Percentiles rank a stretch among this genome's conserved stretches.
These are phyloP conservation scores for Claviceps capensis DNA, from an alignment of 2,329 filamentous ascomycete species.

Conservation along the genomic window DNA sequence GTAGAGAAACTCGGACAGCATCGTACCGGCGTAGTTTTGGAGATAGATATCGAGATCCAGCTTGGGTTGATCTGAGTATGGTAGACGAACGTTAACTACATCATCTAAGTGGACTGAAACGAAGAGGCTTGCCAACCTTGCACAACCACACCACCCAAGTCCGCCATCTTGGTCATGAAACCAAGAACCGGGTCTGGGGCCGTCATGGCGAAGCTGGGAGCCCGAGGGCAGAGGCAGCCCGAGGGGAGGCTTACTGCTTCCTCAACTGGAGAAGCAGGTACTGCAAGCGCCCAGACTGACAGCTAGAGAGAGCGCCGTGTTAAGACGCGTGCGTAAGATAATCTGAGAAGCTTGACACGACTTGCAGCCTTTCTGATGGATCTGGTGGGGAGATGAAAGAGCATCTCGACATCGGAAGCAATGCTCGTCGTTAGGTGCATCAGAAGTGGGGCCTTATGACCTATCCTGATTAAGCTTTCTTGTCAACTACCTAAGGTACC, in stretches of 20 bases:
- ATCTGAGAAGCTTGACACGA: not conserved
- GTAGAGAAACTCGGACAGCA: not conserved
- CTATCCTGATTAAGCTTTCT: too few species aligned
- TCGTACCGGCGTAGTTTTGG: constrained; percentile 68
- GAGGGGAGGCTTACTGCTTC: not conserved
- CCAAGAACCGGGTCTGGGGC: constrained; percentile 19
- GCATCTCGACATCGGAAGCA: not conserved
- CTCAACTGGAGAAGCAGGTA: not conserved
- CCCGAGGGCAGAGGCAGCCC: not conserved
- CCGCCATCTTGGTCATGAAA: constrained; percentile 34
- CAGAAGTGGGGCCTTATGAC: too few species aligned
- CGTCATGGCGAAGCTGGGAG: constrained; percentile 18
- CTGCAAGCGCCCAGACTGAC: not conserved
- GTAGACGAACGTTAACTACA: not conserved
- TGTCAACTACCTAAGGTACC: not conserved
- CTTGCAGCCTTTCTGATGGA: not conserved
- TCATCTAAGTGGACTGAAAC: not conserved
- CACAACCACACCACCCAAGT: constrained; percentile 32
- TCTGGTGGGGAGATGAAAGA: not conserved
- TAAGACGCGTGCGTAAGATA: not conserved
- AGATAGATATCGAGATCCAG: constrained; percentile 88
- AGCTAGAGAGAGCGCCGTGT: not conserved
- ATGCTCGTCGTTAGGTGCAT: too few species aligned
- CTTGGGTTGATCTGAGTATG: constrained; percentile 55
- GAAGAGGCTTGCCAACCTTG: constrained; percentile 22